Percentiles rank a stretch among this genome's conserved stretches.
These are phyloP conservation scores for Zygosaccharomyces bailii DNA, from an alignment of 805 yeast genomes.

Conservation along the genomic window DNA sequence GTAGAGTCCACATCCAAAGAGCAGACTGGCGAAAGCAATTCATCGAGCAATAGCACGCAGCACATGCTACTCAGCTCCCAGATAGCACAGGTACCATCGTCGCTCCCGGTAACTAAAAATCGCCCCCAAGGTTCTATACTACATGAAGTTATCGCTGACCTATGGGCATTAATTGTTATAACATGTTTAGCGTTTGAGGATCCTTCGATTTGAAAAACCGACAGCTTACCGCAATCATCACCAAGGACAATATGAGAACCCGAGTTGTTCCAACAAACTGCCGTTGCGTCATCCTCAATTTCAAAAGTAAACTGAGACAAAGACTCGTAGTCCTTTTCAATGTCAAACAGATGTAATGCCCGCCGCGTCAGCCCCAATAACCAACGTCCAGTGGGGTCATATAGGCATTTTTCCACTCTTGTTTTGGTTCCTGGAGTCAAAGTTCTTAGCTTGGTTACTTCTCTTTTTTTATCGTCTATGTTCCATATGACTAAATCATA, in stretches of 20 bases:
- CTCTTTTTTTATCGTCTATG: constrained; percentile 16
- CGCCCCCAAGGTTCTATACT: constrained; percentile 52
- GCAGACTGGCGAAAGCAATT: constrained; percentile 19
- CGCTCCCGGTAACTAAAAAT: constrained; percentile 49
- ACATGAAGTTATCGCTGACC: constrained; percentile 47
- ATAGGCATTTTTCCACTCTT: constrained; percentile 29
- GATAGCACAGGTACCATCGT: constrained; percentile 27
- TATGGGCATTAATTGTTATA: constrained; percentile 39
- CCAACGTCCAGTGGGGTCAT: constrained; percentile 46
- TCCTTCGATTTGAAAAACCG: constrained; percentile 19
- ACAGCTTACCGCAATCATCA: constrained; percentile 45
- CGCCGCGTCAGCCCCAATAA: constrained; percentile 45
- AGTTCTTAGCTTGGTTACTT: constrained; percentile 19
- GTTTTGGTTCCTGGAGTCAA: constrained; percentile 12
- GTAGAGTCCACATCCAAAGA: constrained; percentile 25
- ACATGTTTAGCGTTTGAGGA: constrained; percentile 18
- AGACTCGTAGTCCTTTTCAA: constrained; percentile 32
- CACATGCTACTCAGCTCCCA: constrained; percentile 26
- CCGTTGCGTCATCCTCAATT: constrained; percentile 26
- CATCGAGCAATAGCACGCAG: constrained; percentile 17
- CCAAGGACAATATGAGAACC: constrained; percentile 45
- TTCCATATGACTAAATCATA: constrained; percentile 27
- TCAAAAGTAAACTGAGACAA: constrained; percentile 14
- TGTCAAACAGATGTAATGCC: constrained; percentile 38
- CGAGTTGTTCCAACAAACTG: constrained; percentile 35